phyloP scores from a whole-genome alignment of 768 basidiomycete species.

The Leucocoprinus birnbaumii region DNA sequence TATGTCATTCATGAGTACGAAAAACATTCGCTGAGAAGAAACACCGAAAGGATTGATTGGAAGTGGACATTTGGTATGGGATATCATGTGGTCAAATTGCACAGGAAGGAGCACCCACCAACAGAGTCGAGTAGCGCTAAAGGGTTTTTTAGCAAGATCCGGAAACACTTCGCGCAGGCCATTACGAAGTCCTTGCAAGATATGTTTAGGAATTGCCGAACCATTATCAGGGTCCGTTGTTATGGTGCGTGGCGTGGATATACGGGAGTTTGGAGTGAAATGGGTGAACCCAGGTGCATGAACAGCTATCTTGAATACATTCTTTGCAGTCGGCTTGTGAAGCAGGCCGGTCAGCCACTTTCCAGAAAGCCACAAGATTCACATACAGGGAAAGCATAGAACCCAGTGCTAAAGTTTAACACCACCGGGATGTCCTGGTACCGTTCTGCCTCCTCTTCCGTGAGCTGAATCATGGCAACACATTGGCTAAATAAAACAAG shows the following conservation, averaged over 20 bases:
- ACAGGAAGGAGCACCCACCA: constrained; percentile 52
- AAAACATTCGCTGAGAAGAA: background rate
- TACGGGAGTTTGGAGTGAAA: constrained; percentile 28
- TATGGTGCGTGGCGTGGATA: constrained; percentile 80
- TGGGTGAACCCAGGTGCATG: constrained; percentile 75
- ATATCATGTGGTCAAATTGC: background rate
- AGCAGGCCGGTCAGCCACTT: background rate
- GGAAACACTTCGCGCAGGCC: constrained; percentile 66
- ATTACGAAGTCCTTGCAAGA: constrained; percentile 47
- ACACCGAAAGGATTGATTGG: background rate
- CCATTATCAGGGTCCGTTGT: constrained; percentile 56
- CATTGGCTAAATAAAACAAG: constrained; percentile 56
- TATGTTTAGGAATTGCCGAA: constrained; percentile 60
- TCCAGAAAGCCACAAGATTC: background rate
- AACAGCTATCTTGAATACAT: constrained; percentile 75
- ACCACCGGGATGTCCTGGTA: constrained; percentile 70
- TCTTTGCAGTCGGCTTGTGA: constrained; percentile 62
- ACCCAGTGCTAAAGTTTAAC: constrained; percentile 69
- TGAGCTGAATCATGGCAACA: constrained; percentile 76
- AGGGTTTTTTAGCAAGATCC: constrained; percentile 69
- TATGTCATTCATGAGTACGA: background rate
- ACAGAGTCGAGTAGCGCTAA: constrained; percentile 76
- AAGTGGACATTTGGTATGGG: background rate
- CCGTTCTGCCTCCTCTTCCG: constrained; percentile 55
- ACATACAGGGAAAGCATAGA: constrained; percentile 82